A percentile compares a stretch with the other conserved stretches of the same genome.
Conservation (phyloP, 495 filamentous ascomycete species). For the Lindgomyces ingoldianus region DNA sequence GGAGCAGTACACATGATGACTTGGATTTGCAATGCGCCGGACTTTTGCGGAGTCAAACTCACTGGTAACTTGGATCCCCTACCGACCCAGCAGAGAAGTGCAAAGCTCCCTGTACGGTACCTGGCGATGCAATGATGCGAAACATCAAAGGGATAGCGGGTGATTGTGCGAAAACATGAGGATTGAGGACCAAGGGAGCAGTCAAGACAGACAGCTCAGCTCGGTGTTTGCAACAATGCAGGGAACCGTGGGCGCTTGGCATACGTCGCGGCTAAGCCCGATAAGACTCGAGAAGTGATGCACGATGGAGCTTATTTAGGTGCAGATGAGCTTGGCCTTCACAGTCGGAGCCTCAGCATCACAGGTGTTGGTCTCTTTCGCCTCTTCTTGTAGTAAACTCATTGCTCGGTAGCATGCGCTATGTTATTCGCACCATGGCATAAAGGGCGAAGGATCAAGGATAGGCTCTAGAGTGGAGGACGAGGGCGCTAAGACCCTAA, state of each 20-base stretch:
- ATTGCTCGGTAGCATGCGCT: too few species aligned
- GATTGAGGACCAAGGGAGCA: background rate
- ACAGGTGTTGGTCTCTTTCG: too few species aligned
- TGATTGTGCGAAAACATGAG: background rate
- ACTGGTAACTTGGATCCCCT: constrained; percentile 12
- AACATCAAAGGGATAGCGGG: background rate
- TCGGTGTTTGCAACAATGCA: background rate
- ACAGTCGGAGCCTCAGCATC: too few species aligned
- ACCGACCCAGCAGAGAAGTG: constrained; percentile 1
- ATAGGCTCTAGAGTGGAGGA: too few species aligned
- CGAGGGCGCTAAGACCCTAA: too few species aligned
- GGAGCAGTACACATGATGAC: constrained; percentile 19
- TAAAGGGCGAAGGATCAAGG: too few species aligned
- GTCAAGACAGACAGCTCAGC: background rate
- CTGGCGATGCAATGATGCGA: background rate
- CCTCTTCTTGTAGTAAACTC: too few species aligned
- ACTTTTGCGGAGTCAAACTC: constrained; percentile 24
- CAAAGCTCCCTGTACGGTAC: background rate
- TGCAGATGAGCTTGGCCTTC: background rate
- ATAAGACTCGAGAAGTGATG: background rate
- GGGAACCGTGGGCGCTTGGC: background rate
- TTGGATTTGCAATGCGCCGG: constrained; percentile 17
- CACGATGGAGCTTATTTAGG: background rate
- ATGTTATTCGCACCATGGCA: too few species aligned
- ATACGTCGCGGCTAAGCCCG: constrained; percentile 8